Evolutionary conservation across 805 yeast genomes (phyloP), one percentile per base, ranked within the genome.

Genomic region (Saccharomycopsis schoenii): DNA sequence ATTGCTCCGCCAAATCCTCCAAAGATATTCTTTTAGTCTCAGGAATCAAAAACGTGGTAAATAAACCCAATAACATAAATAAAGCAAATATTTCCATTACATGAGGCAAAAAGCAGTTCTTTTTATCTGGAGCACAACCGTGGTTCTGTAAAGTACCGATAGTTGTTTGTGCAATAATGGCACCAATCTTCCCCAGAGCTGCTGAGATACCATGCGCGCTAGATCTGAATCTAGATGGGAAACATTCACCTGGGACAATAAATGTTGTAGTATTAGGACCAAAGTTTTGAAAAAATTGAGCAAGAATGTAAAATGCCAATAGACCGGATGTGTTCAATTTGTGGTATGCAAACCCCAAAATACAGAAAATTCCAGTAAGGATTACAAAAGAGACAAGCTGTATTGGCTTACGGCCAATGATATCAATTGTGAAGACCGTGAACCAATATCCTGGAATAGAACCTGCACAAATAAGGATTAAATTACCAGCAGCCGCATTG

Each of bases 131-230:
- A 41, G 89, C 76, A 83, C 96, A 90, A 65, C 83, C 81, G 74
- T 87, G 93, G 80, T 87, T 79, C 61, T 85, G 80, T 69, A 90
- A 80, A 66, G 96, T 89, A 80, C 97, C 94, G 66, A 88, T 74
- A 72, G 88, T 87, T 64, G 92, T 85, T 77, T 87, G 94, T 29
- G 97, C 96, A 79, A 90, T 83, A 67, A 90, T 89, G 62, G 97
- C 96, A 78, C 97, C 97, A 68, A 89, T 79, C 74, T 90, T 90
- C 80, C 97, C 97, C 42, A 83, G 74, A 58, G 96, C 97, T 68
- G 97, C 97, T 65, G 96, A 89, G 65, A 90, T 80, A 80, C 97
- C 97, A 69, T 90, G 97, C 56, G 97, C 96, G 67, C 96, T 84
- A 24, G 96, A 89, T 85, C 97, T 87, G 78, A 89, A 90, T 80